Conservation (phyloP, 2,329 filamentous ascomycete genomes). For the Ophiostoma sp. region DNA sequence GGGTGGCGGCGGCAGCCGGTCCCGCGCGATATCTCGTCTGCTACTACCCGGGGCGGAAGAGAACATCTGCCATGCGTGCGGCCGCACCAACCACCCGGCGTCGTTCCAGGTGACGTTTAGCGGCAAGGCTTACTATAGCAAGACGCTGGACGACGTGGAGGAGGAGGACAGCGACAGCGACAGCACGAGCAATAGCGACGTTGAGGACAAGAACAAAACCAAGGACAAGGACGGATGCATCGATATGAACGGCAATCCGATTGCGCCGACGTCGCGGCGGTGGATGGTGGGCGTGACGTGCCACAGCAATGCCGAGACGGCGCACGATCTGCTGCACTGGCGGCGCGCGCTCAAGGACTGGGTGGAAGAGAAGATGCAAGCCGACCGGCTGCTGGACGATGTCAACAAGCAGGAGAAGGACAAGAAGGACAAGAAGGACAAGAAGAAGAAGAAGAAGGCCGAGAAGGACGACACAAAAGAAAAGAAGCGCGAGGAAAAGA, state of each 20-base stretch:
- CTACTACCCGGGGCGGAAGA: constrained; percentile 15
- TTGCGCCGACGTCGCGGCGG: constrained; percentile 36
- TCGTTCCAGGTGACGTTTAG: constrained; percentile 58
- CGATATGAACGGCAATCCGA: constrained; percentile 34
- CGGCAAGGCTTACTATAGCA: constrained; percentile 60
- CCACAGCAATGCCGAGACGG: constrained; percentile 55
- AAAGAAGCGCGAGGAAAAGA: constrained; percentile 3
- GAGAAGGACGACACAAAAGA: not conserved
- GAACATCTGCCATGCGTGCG: constrained; percentile 64
- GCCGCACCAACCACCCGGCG: constrained; percentile 62
- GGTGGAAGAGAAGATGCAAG: constrained; percentile 58
- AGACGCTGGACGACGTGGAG: constrained; percentile 60
- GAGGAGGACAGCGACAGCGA: constrained; percentile 29
- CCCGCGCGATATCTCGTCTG: not conserved
- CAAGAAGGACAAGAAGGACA: not conserved
- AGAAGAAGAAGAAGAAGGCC: not conserved
- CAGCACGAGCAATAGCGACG: constrained; percentile 9
- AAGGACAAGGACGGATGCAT: constrained; percentile 27
- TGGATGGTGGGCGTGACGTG: constrained; percentile 41
- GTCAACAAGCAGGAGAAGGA: constrained; percentile 39
- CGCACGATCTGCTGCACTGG: constrained; percentile 72
- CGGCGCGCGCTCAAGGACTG: constrained; percentile 66
- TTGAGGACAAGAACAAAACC: constrained; percentile 31
- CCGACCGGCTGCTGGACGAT: constrained; percentile 33
- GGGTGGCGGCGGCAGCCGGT: not conserved